phyloP scores from a whole-genome alignment of 1,139 yeast species.

The Suhomyces guaymorum region DNA sequence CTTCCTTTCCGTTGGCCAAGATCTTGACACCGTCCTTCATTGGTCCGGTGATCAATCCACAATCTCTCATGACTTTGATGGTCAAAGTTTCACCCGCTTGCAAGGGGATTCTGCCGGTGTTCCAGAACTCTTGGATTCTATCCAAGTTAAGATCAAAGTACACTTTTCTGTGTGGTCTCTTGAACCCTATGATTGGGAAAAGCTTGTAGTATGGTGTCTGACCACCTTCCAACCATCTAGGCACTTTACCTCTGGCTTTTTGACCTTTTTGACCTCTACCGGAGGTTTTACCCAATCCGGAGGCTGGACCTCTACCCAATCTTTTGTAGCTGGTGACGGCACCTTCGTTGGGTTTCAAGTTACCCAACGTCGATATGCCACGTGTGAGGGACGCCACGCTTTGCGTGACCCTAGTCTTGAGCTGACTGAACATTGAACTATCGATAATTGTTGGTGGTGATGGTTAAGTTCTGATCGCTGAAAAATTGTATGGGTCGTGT shows the following conservation, averaged over 20 bases:
- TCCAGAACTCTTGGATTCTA: constrained; percentile 61
- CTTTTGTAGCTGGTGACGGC: constrained; percentile 55
- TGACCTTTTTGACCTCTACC: constrained; percentile 99
- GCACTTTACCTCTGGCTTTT: constrained; percentile 89
- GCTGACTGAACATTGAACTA: constrained; percentile 10
- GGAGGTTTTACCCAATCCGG: constrained; percentile 90
- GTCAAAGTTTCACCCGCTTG: constrained; percentile 64
- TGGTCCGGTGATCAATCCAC: constrained; percentile 72
- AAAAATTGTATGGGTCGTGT: constrained; percentile 12
- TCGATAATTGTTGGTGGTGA: neutral
- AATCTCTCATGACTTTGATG: constrained; percentile 61
- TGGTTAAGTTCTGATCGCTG: constrained; percentile 6
- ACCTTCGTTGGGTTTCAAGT: constrained; percentile 42
- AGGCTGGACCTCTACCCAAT: constrained; percentile 96
- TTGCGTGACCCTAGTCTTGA: constrained; percentile 9
- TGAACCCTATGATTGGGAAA: constrained; percentile 90
- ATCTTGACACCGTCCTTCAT: constrained; percentile 81
- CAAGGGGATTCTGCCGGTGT: constrained; percentile 68
- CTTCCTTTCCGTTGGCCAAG: constrained; percentile 65
- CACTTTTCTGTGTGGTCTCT: constrained; percentile 53
- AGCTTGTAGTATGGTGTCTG: constrained; percentile 91
- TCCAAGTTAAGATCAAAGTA: constrained; percentile 57
- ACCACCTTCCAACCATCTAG: constrained; percentile 98
- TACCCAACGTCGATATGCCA: constrained; percentile 34
- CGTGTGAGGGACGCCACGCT: constrained; percentile 12